These are phyloP conservation scores for Suillus placidus DNA, from an alignment of 768 basidiomycete species.

Conservation along the genomic window DNA sequence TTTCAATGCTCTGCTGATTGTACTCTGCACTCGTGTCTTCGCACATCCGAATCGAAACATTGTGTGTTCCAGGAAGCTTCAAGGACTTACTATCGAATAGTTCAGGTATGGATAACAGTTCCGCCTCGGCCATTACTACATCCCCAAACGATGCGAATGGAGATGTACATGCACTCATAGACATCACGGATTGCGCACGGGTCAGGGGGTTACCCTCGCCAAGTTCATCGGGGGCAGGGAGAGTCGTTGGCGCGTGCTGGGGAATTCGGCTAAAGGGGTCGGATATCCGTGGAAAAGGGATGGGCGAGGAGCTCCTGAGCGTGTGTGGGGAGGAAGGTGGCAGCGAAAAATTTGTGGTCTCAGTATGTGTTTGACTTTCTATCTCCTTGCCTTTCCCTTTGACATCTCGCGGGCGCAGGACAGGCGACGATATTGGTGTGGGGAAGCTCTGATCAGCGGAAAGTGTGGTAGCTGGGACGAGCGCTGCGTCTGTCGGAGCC, in stretches of 20 bases:
- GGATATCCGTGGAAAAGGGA: neutral
- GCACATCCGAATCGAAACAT: neutral
- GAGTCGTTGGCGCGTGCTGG: neutral
- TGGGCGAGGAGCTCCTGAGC: neutral
- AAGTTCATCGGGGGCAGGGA: too few species aligned
- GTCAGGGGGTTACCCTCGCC: neutral
- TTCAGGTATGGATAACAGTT: neutral
- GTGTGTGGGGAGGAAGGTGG: neutral
- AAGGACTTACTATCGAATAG: neutral
- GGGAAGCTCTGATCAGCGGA: slow-evolving; percentile 13
- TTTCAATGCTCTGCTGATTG: neutral
- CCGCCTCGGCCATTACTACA: neutral
- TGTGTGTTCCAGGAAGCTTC: neutral
- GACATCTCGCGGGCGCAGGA: neutral
- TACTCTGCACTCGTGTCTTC: neutral
- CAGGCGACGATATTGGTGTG: slow-evolving; percentile 32
- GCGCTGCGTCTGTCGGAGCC: neutral
- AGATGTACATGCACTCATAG: slow-evolving; percentile 17
- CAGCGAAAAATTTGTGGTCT: neutral
- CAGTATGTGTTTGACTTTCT: neutral
- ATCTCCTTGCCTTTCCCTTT: slow-evolving; percentile 12
- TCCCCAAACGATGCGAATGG: slow-evolving; percentile 17
- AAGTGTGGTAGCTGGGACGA: neutral
- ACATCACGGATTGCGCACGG: neutral
- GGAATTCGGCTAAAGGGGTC: too few species aligned